Base-by-base conservation (phyloP, 345 rosid species). In the Salix exigua region DNA sequence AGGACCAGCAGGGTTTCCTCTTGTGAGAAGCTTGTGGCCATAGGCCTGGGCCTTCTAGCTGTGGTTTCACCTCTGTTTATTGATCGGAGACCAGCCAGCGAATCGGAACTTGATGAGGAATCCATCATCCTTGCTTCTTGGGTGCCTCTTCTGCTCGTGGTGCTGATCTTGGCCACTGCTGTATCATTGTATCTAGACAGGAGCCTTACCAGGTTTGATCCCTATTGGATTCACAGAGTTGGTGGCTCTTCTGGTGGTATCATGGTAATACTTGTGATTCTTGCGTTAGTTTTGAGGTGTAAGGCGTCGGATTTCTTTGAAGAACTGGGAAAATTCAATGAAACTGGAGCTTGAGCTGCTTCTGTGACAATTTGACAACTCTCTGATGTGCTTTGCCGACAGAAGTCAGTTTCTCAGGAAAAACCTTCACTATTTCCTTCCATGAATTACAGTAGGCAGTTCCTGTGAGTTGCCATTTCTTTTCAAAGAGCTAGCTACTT, bases 201-300 rank as follows among this genome's bases (percentile, higher is more conserved):
- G 77, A 83, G 90, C 88, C 76, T 89, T 71, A 75, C 91, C 65
- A 84, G 86, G 88, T 91, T 90, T 77, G 97, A 94, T 85, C 89
- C 87, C 58, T 48, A 91, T 83, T 90, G 94, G 99, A 91, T 95
- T 80, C 93, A 95, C 70, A 87, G 99, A 82, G 88, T 86, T 33
- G 97, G 97, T 12, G 99, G 99, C 64, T 95, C 97, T 4, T 87
- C 93, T 60, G 87, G 90, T 69, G 97, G 97, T n/a, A 88, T 92
- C 81, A 58, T 90, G 28, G 75, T 88, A 13, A 80, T 91, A 46
- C 94, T 91, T 65, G 77, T 91, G 38, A 83, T 92, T 86, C 97
- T 92, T 74, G 85, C 87, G 2, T 78, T 91, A 46, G 85, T 91
- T 78, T 81, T 92, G 74, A 89, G 75, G 85, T 91, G 84, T 73